These are phyloP conservation scores for Aureoboletus auriporus DNA, from an alignment of 768 basidiomycete species.

Conservation along the genomic window DNA sequence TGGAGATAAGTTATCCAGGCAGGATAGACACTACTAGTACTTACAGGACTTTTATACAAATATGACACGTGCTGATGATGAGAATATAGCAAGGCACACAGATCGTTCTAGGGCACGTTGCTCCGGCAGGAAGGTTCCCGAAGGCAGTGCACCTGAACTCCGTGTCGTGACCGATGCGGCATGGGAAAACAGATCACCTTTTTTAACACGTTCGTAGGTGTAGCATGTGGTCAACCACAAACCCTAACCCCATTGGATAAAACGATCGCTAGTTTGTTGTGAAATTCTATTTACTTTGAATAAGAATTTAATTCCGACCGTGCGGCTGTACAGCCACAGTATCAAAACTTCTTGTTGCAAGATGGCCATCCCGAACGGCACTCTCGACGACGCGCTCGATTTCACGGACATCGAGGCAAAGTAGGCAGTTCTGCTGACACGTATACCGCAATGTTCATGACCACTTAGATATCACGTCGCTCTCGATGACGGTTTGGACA, in stretches of 20 bases:
- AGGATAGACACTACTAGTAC: not conserved
- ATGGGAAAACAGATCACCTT: too few species aligned
- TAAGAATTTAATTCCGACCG: not conserved
- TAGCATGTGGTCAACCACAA: not conserved
- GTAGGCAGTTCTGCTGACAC: slow-evolving; percentile 37
- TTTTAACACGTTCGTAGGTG: slow-evolving; percentile 11
- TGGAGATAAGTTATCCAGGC: not conserved
- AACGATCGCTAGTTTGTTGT: too few species aligned
- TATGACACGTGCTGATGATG: slow-evolving; percentile 21
- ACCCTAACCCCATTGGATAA: not conserved
- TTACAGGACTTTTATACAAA: slow-evolving; percentile 20
- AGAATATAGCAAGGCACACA: slow-evolving; percentile 2
- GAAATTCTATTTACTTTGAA: not conserved
- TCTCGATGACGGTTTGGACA: slow-evolving; percentile 85
- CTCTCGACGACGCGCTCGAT: slow-evolving; percentile 67
- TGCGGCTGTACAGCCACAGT: not conserved
- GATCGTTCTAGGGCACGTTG: too few species aligned
- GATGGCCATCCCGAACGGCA: slow-evolving; percentile 44
- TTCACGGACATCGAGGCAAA: slow-evolving; percentile 87
- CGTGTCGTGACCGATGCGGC: too few species aligned
- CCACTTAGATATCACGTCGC: slow-evolving; percentile 76
- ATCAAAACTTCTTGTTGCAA: slow-evolving; percentile 19
- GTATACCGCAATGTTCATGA: slow-evolving; percentile 4
- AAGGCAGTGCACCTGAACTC: too few species aligned
- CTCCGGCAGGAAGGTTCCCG: too few species aligned